phyloP scores from a whole-genome alignment of 202 grass and related monocot species.

The Panicum hallii region DNA sequence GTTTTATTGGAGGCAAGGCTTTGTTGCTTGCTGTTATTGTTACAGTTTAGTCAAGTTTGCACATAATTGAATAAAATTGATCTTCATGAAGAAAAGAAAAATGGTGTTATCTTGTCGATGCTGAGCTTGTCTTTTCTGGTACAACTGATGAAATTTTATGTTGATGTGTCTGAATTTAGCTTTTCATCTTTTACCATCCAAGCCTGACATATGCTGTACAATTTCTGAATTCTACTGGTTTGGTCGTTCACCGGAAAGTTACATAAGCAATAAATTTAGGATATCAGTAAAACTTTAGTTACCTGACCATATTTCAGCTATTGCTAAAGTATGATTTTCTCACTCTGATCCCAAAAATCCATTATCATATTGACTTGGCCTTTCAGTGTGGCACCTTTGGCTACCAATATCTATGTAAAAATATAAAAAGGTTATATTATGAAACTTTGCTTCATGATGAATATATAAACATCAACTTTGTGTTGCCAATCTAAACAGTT shows the following conservation, averaged over 20 bases:
- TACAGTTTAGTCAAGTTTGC: neutral
- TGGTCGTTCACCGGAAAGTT: neutral
- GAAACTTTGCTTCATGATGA: neutral
- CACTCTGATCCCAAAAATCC: neutral
- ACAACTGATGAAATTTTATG: neutral
- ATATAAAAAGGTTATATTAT: neutral
- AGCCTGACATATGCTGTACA: neutral
- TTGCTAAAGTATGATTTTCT: neutral
- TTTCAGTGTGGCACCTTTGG: neutral
- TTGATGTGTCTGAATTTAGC: slow-evolving; percentile 18
- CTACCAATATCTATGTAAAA: neutral
- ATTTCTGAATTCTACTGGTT: neutral
- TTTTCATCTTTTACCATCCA: neutral
- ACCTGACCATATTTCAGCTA: neutral
- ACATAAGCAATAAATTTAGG: neutral
- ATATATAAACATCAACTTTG: neutral
- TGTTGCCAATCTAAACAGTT: neutral
- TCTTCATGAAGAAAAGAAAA: slow-evolving; percentile 10
- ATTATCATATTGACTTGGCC: neutral
- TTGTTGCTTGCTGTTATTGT: slow-evolving; percentile 6
- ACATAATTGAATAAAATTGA: neutral
- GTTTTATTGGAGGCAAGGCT: slow-evolving; percentile 9
- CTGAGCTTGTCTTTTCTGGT: neutral
- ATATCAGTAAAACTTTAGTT: neutral
- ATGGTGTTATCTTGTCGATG: neutral